Percentiles rank a stretch among this genome's conserved stretches.
These are phyloP conservation scores for Hemileccinum rubropunctum DNA, from an alignment of 768 basidiomycete species.

Conservation along the genomic window DNA sequence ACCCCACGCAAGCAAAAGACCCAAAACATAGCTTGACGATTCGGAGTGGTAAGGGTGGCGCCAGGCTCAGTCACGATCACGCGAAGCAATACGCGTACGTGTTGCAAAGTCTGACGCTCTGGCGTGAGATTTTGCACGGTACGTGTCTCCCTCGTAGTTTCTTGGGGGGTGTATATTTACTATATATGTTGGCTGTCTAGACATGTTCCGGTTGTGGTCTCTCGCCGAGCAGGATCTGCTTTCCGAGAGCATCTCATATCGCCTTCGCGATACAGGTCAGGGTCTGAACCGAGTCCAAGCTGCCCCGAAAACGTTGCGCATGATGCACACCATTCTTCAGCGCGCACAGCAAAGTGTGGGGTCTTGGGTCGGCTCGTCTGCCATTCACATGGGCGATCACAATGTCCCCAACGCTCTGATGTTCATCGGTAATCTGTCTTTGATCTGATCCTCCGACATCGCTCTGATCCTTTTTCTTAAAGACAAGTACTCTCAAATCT, in stretches of 20 bases:
- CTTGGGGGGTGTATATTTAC: not conserved
- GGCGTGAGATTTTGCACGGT: constrained; percentile 87
- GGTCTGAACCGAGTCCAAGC: constrained; percentile 89
- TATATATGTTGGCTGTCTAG: constrained; percentile 34
- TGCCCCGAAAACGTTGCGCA: constrained; percentile 83
- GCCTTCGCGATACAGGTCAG: constrained; percentile 85
- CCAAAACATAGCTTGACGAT: constrained; percentile 70
- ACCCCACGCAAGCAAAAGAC: constrained; percentile 67
- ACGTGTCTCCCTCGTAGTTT: constrained; percentile 10
- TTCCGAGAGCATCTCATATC: constrained; percentile 71
- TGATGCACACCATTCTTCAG: constrained; percentile 86
- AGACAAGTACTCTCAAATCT: constrained; percentile 91
- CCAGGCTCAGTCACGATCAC: constrained; percentile 81
- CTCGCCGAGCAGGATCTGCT: constrained; percentile 79
- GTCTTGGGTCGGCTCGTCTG: constrained; percentile 81
- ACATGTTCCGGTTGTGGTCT: constrained; percentile 88
- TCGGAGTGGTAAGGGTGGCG: constrained; percentile 75
- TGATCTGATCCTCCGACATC: not conserved
- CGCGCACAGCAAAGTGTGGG: constrained; percentile 81
- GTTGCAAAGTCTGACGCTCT: constrained; percentile 80
- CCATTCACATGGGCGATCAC: constrained; percentile 88
- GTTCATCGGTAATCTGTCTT: constrained; percentile 59
- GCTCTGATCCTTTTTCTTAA: not conserved
- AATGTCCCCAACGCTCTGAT: constrained; percentile 62
- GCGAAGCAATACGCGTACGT: constrained; percentile 84